Evolutionary conservation across 2,329 filamentous ascomycete species (phyloP).

Genomic region (Fusarium agapanthi): DNA sequence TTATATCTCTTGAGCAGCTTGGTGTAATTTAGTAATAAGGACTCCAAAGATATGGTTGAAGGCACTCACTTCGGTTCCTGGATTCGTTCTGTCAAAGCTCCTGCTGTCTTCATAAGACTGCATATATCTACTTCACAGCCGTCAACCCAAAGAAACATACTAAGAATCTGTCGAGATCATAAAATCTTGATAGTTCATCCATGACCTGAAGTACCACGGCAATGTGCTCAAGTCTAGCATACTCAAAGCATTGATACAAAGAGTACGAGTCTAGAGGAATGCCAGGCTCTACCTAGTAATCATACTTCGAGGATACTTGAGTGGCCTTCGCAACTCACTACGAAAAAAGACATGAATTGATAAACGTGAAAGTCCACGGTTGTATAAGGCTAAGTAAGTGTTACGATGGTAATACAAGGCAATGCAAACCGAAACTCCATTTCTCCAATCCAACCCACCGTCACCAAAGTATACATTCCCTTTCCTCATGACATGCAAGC

Average conservation of each 20-base stretch:
- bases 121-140: background rate
- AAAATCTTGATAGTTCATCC: background rate
- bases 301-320: background rate
- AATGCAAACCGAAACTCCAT: slow-evolving; percentile 30
- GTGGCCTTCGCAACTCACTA: background rate
- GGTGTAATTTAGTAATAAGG: background rate
- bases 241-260: background rate
- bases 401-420: slow-evolving; percentile 33
- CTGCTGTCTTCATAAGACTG: background rate
- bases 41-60: background rate
- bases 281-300: background rate
- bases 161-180: background rate
- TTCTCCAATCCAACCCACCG: slow-evolving; percentile 17
- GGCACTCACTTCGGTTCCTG: background rate
- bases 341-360: background rate
- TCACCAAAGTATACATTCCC: slow-evolving; percentile 27
- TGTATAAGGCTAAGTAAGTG: slow-evolving; percentile 11
- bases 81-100: background rate
- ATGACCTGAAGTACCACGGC: background rate
- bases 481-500: slow-evolving; percentile 33
- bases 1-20: background rate
- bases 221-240: background rate
- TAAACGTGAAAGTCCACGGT: slow-evolving; percentile 5
- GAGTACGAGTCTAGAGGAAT: background rate
- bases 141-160: background rate